Base-by-base conservation (phyloP, 495 filamentous ascomycete species). In the Collariella sp. region DNA sequence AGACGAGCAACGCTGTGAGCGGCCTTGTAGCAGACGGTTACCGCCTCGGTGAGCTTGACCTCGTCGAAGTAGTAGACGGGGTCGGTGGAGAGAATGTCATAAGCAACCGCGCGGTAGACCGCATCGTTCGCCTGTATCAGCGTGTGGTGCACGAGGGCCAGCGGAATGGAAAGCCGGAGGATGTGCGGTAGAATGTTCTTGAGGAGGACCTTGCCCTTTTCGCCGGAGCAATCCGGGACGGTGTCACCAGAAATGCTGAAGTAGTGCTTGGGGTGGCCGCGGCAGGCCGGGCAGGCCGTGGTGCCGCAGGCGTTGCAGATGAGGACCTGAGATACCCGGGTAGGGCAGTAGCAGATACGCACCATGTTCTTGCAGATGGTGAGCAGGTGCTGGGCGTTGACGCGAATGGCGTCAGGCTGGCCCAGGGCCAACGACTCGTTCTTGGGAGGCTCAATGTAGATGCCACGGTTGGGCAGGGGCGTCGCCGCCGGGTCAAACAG, bases 221-320 rank as follows among this genome's bases (percentile, higher is more conserved):
- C 58, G 11, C 41, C 22, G 1, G 61, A 53, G 20, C 18, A 6
- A 10, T 19, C 22, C 2, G 3, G 36, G 33, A n/a, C n/a, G 5
- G 19, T 34, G 39, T 19, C 7, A 26, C 18, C 2, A 4, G 7
- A 12, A 0, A 13, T 2, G 29, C 6, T 29, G 16, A 69, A 67
- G 1, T 50, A 19, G 42, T 75, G 72, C 6, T 10, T 13, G 0
- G 72, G 70, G 35, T 72, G 73, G 2, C 70, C 66, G 19, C 56
- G 44, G 49, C 72, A 75, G 34, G 5, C 26, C 4, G 47, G 11
- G 45, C 64, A 67, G 15, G 57, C 57, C 0, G 53, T 58, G 2
- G 41, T 43, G 5, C 54, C 51, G 47, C 64, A 67, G 13, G 36
- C 24, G 0, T 20, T 16, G 35, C 64, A 67, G 19, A 22, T 20